A percentile compares a stretch with the other conserved stretches of the same genome.
These are phyloP conservation scores for Corymbia citriodora DNA, from an alignment of 441 rosid genomes.

Conservation along the genomic window DNA sequence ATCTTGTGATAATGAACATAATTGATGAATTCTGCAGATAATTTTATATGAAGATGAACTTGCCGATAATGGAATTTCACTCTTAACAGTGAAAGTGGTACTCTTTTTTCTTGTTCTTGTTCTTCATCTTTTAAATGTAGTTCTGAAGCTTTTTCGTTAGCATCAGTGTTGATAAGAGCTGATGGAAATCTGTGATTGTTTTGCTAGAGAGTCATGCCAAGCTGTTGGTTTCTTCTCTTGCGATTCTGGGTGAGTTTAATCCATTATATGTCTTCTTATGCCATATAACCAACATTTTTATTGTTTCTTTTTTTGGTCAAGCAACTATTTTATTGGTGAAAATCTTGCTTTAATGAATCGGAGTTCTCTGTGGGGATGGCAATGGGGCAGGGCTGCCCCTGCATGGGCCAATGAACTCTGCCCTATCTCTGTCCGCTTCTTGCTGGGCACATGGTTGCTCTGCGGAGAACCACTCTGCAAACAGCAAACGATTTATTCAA, in stretches of 20 bases:
- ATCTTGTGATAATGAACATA: background rate
- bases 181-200: conserved; percentile 8
- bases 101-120: conserved; percentile 9
- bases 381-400: background rate
- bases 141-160: background rate
- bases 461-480: background rate
- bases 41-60: conserved; percentile 96
- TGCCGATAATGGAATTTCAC: conserved; percentile 94
- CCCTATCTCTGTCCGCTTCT: background rate
- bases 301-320: no score
- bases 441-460: background rate
- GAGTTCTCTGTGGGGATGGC: background rate
- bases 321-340: background rate
- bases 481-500: background rate
- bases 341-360: background rate
- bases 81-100: conserved; percentile 98
- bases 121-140: background rate
- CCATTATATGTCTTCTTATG: background rate
- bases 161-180: conserved; percentile 1
- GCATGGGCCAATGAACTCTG: background rate
- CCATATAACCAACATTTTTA: background rate
- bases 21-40: conserved; percentile 37
- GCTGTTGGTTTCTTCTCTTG: conserved; percentile 93
- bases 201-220: conserved; percentile 95
- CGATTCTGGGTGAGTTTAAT: conserved; percentile 85